Base-by-base conservation (phyloP, 2,329 filamentous ascomycete genomes). In the Diplodia seriata region DNA sequence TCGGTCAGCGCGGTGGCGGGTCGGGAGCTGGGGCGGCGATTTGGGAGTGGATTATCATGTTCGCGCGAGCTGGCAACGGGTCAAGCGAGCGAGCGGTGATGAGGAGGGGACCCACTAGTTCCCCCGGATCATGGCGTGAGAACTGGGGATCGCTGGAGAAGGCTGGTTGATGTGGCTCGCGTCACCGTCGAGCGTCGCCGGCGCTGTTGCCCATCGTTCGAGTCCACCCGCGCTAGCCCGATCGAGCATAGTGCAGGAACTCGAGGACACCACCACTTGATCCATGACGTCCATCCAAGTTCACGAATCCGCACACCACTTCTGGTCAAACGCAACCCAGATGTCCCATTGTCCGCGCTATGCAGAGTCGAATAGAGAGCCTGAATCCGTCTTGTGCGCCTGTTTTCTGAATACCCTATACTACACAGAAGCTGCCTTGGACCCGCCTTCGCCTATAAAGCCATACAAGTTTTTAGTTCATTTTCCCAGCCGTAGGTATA, bases 1-100 rank as follows among this genome's bases (percentile, higher is more conserved):
- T 23, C 23, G 26, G 29, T 63, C 59, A 63, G 59, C 59, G 59
- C 5, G 59, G 59, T 51, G 59, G 59, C 59, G 59, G 59, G 31
- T 63, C 47, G 20, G 59, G 59, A 63, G 29, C 36, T 18, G 43
- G 59, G 8, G 43, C 14, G 47, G 36, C 59, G 47, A 63, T 23
- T 47, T 12, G 59, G 43, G 29, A 6, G 40, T 49, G n/a, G 59
- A 18, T 20, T 36, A 38, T 51, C 59, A 63, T 63, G 59, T 51
- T 63, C 59, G 23, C 26, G 59, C 31, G 26, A 33, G 59, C n/a
- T 18, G 47, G 31, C 20, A 51, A n/a, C 59, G 26, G 23, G 11
- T 15, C 29, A 9, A 51, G n/a, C 18, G 47, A 36, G 59, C n/a
- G 47, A 29, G 59, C 43, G 36, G 31, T 8, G 29, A 51, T 7